Conservation (phyloP, 148 eudicot genomes). For the Chenopodium album region DNA sequence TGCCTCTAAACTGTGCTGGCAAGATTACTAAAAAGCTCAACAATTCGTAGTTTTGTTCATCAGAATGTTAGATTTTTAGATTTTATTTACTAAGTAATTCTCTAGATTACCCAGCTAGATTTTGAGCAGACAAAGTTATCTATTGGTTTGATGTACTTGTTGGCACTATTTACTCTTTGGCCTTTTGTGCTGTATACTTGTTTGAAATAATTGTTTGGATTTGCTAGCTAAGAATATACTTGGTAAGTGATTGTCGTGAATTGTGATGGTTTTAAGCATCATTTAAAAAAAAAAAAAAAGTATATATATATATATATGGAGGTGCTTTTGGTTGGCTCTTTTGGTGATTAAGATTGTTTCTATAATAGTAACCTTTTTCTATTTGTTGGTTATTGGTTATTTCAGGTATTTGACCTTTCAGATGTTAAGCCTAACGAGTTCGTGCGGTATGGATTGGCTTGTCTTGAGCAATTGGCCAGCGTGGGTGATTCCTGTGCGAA, state of each 20-base stretch:
- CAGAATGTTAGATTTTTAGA: not conserved
- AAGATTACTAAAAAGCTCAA: not conserved
- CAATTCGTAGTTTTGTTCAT: not conserved
- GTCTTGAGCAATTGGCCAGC: conserved; percentile 80
- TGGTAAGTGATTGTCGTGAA: not conserved
- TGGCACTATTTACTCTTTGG: not conserved
- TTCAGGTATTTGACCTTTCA: conserved; percentile 79
- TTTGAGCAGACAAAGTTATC: not conserved
- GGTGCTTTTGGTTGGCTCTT: not conserved
- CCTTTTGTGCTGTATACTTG: not conserved
- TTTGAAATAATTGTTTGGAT: not conserved
- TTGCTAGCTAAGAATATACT: not conserved
- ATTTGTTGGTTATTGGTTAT: conserved; percentile 11
- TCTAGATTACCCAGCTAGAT: not conserved
- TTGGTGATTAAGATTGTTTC: not conserved
- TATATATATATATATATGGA: not conserved
- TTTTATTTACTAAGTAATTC: not conserved
- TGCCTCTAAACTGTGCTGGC: not conserved
- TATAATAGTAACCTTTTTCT: not conserved
- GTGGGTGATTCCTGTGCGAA: conserved; percentile 74
- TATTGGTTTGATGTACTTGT: not conserved
- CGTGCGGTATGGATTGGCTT: conserved; percentile 73
- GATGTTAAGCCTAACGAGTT: conserved; percentile 79
- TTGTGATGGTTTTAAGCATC: not conserved
- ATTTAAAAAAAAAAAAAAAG: too few species aligned